Evolutionary conservation across 179 eudicot genomes (phyloP), one percentile per base, ranked within the genome.

Genomic region (Beta lomatogona): DNA sequence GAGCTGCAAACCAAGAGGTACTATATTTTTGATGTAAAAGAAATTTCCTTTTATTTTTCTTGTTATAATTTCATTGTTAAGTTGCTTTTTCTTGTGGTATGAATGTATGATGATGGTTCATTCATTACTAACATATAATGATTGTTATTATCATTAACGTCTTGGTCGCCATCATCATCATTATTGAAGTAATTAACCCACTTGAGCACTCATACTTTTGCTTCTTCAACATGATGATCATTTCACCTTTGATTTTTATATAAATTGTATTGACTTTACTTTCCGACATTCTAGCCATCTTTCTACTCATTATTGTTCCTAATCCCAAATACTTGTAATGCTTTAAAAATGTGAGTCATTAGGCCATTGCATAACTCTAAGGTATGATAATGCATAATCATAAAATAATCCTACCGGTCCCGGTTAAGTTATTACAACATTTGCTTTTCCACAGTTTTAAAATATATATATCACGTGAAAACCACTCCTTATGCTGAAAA

Each of bases 1-100:
- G 82, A 85, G 88, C 91, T 80, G 74, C 83, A 74, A 77, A 70
- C 75, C 85, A 81, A 31, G 79, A 87, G 79, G 89, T 77, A 85
- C 80, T 80, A 66, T 74, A 57, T 52, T 58, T 25, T 76, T 76
- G 28, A 44, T 18, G 50, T 31, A 41, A 44, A n/a, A 10, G 45
- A 18, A 18, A 36, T 11, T 22, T 21, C 44, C 45, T 18, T 73
- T 18, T 57, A 22, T 12, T 18, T 5, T 18, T 5, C 9, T 41
- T 50, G 19, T n/a, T 66, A 21, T 46, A 31, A 36, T 57, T 0
- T 73, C 16, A 55, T 36, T 48, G 7, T 48, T 79, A 45, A 53
- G 36, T 77, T 13, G 6, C 21, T 69, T 48, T 69, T 55, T 54
- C 46, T 60, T 36, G 19, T 45, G 28, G 8, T 59, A 19, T 60